Percentiles rank a stretch among this genome's conserved stretches.
These are phyloP conservation scores for Pichia sp. DNA, from an alignment of 1,139 yeast species.

Conservation along the genomic window DNA sequence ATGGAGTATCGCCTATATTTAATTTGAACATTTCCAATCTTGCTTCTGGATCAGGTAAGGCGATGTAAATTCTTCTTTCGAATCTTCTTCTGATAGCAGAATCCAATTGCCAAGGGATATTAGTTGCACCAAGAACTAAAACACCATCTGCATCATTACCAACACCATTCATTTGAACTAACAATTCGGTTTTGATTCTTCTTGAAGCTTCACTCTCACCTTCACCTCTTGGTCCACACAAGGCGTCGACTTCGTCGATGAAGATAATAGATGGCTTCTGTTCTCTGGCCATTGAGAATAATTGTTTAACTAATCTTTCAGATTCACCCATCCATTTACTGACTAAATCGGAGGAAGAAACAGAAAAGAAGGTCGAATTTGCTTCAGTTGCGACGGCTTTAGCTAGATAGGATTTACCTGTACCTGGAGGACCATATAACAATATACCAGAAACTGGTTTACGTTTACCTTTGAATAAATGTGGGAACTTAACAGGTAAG, in stretches of 20 bases:
- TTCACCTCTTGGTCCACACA: conserved; percentile 97
- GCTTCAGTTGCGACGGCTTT: conserved; percentile 99
- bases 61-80: conserved; percentile 97
- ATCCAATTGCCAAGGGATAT: conserved; percentile 98
- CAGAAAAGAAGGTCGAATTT: conserved; percentile 94
- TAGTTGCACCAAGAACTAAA: conserved; percentile 98
- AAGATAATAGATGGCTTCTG: conserved; percentile 99
- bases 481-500: conserved; percentile 98
- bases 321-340: conserved; percentile 99
- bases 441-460: conserved; percentile 98
- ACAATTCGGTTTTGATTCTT: conserved; percentile 95
- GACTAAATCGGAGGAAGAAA: conserved; percentile 95
- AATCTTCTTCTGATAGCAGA: conserved; percentile 98
- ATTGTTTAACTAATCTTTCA: conserved; percentile 95
- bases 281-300: conserved; percentile 97
- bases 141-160: conserved; percentile 99
- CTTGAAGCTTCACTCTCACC: conserved; percentile 93
- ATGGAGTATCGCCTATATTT: conserved; percentile 89
- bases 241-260: conserved; percentile 96
- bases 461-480: conserved; percentile 96
- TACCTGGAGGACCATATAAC: conserved; percentile 99
- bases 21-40: conserved; percentile 96
- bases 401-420: conserved; percentile 97
- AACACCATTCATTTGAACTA: conserved; percentile 99
- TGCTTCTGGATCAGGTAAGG: conserved; percentile 94